Percentiles rank a stretch among this genome's conserved stretches.
Conservation (phyloP, 2,329 filamentous ascomycete genomes). For the Aplosporella prunicola region DNA sequence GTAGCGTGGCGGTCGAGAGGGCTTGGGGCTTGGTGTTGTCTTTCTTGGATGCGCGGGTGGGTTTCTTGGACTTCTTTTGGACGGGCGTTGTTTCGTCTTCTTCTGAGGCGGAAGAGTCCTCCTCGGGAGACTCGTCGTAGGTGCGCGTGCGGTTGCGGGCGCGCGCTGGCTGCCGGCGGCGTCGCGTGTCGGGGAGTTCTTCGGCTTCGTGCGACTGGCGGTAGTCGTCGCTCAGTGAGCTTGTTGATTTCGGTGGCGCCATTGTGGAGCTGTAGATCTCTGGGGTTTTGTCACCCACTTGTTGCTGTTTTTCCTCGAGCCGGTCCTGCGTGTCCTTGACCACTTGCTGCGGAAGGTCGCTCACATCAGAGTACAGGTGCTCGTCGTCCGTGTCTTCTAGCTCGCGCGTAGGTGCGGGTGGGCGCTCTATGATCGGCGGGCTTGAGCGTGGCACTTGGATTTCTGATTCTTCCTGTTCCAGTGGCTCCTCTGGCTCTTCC, state of each 20-base stretch:
- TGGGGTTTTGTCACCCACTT: conserved; percentile 9
- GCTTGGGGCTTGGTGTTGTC: too few relatives aligned
- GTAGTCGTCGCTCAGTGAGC: conserved; percentile 11
- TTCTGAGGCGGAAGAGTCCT: too few relatives aligned
- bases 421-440: conserved; percentile 19
- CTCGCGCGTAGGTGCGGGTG: not conserved
- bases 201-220: conserved; percentile 14
- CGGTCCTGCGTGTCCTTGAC: conserved; percentile 3
- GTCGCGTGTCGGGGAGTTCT: conserved; percentile 12
- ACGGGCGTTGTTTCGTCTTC: too few relatives aligned
- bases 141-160: not conserved
- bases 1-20: conserved; percentile 36
- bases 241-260: conserved; percentile 37
- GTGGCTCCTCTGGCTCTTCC: not conserved
- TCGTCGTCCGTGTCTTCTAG: conserved; percentile 1
- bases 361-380: conserved; percentile 7
- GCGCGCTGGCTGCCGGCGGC: too few relatives aligned
- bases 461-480: conserved; percentile 12
- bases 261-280: conserved; percentile 31
- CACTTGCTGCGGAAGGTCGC: not conserved
- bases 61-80: not conserved
- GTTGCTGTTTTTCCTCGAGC: not conserved
- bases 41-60: not conserved
- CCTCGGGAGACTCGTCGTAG: not conserved
- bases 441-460: conserved; percentile 32